phyloP scores from a whole-genome alignment of 1,284 basidiomycete species.

The Apiotrichum mycotoxinovorans region DNA sequence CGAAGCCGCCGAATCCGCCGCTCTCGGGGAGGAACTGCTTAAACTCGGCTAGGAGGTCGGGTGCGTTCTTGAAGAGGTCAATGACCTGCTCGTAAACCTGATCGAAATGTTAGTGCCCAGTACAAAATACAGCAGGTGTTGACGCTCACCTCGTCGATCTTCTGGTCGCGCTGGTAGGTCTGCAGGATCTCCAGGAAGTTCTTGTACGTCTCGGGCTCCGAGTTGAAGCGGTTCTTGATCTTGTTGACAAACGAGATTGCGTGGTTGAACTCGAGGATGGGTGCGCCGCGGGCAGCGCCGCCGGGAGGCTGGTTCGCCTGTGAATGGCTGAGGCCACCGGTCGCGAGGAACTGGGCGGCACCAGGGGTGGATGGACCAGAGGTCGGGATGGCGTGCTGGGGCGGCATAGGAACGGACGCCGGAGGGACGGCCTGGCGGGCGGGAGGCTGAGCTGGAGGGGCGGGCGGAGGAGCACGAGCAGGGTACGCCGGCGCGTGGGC shows the following conservation, averaged over 20 bases:
- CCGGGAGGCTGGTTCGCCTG: slow-evolving; percentile 33
- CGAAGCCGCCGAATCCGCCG: slow-evolving; percentile 42
- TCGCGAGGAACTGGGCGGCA: slow-evolving; percentile 41
- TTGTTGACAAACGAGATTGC: slow-evolving; percentile 98
- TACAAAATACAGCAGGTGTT: not conserved
- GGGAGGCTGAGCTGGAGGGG: slow-evolving; percentile 37
- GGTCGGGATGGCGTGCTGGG: slow-evolving; percentile 33
- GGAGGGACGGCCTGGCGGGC: slow-evolving; percentile 31
- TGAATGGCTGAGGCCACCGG: slow-evolving; percentile 16
- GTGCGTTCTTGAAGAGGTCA: slow-evolving; percentile 84
- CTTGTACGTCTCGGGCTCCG: slow-evolving; percentile 94
- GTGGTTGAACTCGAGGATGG: slow-evolving; percentile 84
- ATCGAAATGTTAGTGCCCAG: slow-evolving; percentile 14
- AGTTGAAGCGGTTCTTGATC: slow-evolving; percentile 92
- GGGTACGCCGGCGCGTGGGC: slow-evolving; percentile 17
- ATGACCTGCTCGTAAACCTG: slow-evolving; percentile 92
- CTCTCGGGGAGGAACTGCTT: slow-evolving; percentile 86
- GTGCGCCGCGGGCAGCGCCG: slow-evolving; percentile 31
- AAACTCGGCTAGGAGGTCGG: slow-evolving; percentile 91
- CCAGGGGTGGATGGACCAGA: slow-evolving; percentile 38
- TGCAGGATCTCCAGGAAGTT: slow-evolving; percentile 97
- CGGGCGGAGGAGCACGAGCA: slow-evolving; percentile 7
- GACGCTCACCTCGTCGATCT: slow-evolving; percentile 73
- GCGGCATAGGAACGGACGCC: slow-evolving; percentile 20
- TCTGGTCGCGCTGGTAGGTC: slow-evolving; percentile 93